Conservation (phyloP, 225 moss, liverwort and hornwort genomes). For the Polytrichum formosum region DNA sequence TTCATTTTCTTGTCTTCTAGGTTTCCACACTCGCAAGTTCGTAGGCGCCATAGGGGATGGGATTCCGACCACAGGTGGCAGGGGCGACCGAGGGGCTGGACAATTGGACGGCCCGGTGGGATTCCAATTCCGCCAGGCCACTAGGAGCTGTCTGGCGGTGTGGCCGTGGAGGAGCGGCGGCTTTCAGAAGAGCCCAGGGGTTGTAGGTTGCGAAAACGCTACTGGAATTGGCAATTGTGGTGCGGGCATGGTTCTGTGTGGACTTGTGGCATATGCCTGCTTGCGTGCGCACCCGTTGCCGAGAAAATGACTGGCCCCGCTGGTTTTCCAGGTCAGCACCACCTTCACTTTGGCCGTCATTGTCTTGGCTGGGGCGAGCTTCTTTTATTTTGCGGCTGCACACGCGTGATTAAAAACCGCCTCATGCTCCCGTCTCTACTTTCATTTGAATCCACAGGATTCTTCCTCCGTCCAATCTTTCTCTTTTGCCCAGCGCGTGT, state of each 20-base stretch:
- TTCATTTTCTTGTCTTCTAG: no score
- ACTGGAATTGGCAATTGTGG: conserved; percentile 9
- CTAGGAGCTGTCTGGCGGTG: background rate
- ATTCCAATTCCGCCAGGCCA: no score
- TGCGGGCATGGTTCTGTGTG: conserved; percentile 44
- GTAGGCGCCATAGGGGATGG: no score
- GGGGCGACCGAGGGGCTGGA: no score
- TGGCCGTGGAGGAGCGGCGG: background rate
- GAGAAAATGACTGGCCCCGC: conserved; percentile 32
- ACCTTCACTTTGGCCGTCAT: background rate
- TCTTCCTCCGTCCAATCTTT: no score
- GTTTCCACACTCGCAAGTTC: no score
- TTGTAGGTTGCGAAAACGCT: conserved; percentile 20
- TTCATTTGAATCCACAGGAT: no score
- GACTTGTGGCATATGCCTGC: conserved; percentile 26
- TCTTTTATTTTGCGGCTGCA: background rate
- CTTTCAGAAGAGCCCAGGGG: background rate
- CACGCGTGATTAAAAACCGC: background rate
- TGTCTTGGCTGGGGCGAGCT: background rate
- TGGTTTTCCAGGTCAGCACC: conserved; percentile 36
- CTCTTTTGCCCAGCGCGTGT: no score
- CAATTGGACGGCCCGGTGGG: no score
- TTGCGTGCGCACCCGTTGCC: conserved; percentile 17
- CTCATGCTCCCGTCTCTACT: no score
- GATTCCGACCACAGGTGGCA: no score